A percentile compares a stretch with the other conserved stretches of the same genome.
These are phyloP conservation scores for Poteriospumella lacustris DNA, from an alignment of 108 stramenopile species.

Conservation along the genomic window DNA sequence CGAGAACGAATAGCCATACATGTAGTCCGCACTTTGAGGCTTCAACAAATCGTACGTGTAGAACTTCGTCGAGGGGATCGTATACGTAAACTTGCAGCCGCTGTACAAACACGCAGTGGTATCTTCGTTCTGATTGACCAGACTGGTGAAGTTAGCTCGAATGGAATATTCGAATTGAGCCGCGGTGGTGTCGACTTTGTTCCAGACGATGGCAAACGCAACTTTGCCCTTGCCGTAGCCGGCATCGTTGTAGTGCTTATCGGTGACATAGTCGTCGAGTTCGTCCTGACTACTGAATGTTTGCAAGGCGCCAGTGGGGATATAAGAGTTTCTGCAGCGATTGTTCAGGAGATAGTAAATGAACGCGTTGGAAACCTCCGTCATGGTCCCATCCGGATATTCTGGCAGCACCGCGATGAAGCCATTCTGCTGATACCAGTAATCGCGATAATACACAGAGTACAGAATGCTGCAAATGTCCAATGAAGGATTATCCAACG, in stretches of 20 bases:
- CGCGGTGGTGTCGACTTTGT: slow-evolving; percentile 29
- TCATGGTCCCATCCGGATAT: not conserved
- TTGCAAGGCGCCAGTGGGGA: slow-evolving; percentile 14
- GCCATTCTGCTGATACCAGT: not conserved
- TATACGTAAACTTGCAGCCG: slow-evolving; percentile 36
- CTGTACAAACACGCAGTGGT: slow-evolving; percentile 21
- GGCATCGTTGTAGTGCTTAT: slow-evolving; percentile 34
- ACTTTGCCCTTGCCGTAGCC: slow-evolving; percentile 34
- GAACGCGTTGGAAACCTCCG: not conserved
- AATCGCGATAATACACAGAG: not conserved
- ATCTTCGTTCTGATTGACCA: not conserved
- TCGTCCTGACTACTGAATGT: slow-evolving; percentile 39
- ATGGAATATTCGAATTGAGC: slow-evolving; percentile 45
- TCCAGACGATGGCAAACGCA: slow-evolving; percentile 46
- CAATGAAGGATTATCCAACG: slow-evolving; percentile 45
- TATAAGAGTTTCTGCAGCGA: not conserved
- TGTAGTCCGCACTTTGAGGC: slow-evolving; percentile 32
- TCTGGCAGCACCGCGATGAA: slow-evolving; percentile 39
- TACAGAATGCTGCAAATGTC: slow-evolving; percentile 24
- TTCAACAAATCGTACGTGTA: slow-evolving; percentile 17
- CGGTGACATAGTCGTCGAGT: slow-evolving; percentile 39
- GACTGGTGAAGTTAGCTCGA: slow-evolving; percentile 49
- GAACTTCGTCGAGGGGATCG: slow-evolving; percentile 43
- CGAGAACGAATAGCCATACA: slow-evolving; percentile 47
- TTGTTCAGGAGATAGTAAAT: not conserved